A percentile compares a stretch with the other conserved stretches of the same genome.
phyloP scores from a whole-genome alignment of 2,329 filamentous ascomycete species.

The Colletotrichum higginsianum region DNA sequence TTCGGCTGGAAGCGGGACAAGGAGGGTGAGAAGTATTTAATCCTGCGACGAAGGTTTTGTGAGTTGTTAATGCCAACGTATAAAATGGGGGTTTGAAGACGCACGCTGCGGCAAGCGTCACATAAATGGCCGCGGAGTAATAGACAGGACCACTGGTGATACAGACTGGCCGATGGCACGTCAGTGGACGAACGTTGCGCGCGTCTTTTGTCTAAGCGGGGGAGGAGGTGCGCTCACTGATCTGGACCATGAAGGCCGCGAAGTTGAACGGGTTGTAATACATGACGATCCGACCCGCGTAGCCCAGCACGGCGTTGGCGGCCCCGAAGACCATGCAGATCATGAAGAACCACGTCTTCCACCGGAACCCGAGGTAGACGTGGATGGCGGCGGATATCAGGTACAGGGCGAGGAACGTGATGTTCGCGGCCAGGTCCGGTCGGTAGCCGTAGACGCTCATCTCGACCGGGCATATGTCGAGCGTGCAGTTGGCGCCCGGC shows the following conservation, averaged over 20 bases:
- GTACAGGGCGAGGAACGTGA: constrained; percentile 30
- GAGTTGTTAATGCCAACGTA: too few relatives aligned
- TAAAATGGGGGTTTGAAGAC: too few relatives aligned
- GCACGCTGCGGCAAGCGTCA: too few relatives aligned
- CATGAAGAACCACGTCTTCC: constrained; percentile 13
- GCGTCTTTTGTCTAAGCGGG: too few relatives aligned
- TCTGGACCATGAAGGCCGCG: constrained; percentile 67
- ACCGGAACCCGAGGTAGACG: constrained; percentile 16
- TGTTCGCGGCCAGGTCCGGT: constrained; percentile 1
- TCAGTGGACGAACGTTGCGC: too few relatives aligned
- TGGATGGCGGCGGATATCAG: neutral
- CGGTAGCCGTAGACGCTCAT: constrained; percentile 11
- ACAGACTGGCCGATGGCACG: too few relatives aligned
- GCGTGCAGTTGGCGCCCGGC: neutral
- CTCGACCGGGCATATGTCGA: constrained; percentile 10
- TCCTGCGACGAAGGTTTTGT: neutral
- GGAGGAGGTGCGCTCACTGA: constrained; percentile 46
- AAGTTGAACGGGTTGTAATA: constrained; percentile 66
- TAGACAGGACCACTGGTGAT: too few relatives aligned
- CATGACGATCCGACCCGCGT: constrained; percentile 70
- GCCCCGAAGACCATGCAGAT: constrained; percentile 63
- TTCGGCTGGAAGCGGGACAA: constrained; percentile 47
- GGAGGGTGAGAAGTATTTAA: constrained; percentile 8
- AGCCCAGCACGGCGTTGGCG: constrained; percentile 70
- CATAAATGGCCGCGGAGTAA: too few relatives aligned